Conservation (phyloP, 2,329 filamentous ascomycete species). For the Verticillium klebahnii region DNA sequence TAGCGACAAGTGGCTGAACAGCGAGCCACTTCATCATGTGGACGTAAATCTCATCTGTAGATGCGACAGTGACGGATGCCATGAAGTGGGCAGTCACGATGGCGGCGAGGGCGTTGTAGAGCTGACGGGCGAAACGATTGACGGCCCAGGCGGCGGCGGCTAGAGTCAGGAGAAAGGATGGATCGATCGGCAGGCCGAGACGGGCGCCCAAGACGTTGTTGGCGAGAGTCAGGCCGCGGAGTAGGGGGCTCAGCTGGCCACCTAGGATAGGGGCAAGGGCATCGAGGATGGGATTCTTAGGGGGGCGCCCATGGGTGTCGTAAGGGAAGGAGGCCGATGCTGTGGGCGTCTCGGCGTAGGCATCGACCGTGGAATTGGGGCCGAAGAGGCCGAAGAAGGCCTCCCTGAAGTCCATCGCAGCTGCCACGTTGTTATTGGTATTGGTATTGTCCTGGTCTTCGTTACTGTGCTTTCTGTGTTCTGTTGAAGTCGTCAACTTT, state of each 20-base stretch:
- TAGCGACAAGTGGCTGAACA: constrained; percentile 43
- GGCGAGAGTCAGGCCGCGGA: constrained; percentile 24
- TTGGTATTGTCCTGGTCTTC: background rate
- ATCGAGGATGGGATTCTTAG: constrained; percentile 1
- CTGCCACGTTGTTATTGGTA: background rate
- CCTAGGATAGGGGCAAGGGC: constrained; percentile 10
- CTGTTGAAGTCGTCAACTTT: background rate
- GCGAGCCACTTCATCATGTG: constrained; percentile 57
- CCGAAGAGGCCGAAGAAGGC: background rate
- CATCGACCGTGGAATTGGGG: background rate
- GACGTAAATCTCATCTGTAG: constrained; percentile 52
- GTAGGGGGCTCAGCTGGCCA: constrained; percentile 13
- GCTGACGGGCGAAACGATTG: constrained; percentile 28
- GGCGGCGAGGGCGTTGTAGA: constrained; percentile 26
- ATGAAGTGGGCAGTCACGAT: constrained; percentile 42
- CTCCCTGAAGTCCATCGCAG: background rate
- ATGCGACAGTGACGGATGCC: constrained; percentile 47
- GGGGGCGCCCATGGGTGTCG: background rate
- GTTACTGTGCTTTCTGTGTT: background rate
- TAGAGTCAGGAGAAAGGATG: constrained; percentile 39
- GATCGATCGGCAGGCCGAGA: constrained; percentile 39
- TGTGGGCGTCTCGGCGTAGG: background rate
- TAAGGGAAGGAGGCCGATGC: background rate
- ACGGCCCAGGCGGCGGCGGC: constrained; percentile 43
- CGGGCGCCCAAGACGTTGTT: constrained; percentile 38